Percentiles rank a stretch among this genome's conserved stretches.
Evolutionary conservation across 495 filamentous ascomycete species (phyloP).

Genomic region (Acidomyces sp.): DNA sequence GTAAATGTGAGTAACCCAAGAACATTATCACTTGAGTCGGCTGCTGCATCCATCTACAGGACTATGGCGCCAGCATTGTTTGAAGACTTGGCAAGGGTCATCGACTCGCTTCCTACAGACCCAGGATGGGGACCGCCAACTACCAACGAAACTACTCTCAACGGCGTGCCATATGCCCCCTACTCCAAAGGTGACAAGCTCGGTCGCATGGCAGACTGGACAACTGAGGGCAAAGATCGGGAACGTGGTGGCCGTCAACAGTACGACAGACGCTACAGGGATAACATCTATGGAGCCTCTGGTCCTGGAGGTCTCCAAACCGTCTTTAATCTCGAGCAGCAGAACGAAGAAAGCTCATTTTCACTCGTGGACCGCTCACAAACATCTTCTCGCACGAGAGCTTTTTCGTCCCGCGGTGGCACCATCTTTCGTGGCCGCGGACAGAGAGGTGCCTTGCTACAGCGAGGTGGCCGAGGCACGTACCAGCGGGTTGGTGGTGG

Average conservation of each 20-base stretch:
- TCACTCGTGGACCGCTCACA: slow-evolving; percentile 84
- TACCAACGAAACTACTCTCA: slow-evolving; percentile 68
- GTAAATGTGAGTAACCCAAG: too few relatives aligned
- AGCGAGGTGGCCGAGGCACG: slow-evolving; percentile 44
- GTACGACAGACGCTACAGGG: slow-evolving; percentile 85
- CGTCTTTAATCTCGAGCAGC: slow-evolving; percentile 75
- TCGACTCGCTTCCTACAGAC: slow-evolving; percentile 47
- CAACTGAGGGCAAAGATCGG: slow-evolving; percentile 75
- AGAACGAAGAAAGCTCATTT: slow-evolving; percentile 94
- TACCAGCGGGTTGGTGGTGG: slow-evolving; percentile 41
- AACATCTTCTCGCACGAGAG: slow-evolving; percentile 30
- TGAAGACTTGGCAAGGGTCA: slow-evolving; percentile 39
- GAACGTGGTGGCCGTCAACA: slow-evolving; percentile 66
- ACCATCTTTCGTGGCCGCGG: slow-evolving; percentile 83
- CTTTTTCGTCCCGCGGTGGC: slow-evolving; percentile 73
- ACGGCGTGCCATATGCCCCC: slow-evolving; percentile 91
- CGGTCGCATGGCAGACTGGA: slow-evolving; percentile 99
- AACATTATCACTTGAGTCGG: too few relatives aligned
- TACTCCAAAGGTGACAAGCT: slow-evolving; percentile 98
- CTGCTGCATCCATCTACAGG: too few relatives aligned
- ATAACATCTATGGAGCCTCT: slow-evolving; percentile 72
- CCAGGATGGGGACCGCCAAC: slow-evolving; percentile 78
- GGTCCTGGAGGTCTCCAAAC: slow-evolving; percentile 49
- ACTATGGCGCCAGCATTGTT: slow-evolving; percentile 14
- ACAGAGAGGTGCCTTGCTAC: slow-evolving; percentile 35